A percentile compares a stretch with the other conserved stretches of the same genome.
phyloP scores from a whole-genome alignment of 2,329 filamentous ascomycete species.

The Ophiocordyceps camponoti-saundersi region DNA sequence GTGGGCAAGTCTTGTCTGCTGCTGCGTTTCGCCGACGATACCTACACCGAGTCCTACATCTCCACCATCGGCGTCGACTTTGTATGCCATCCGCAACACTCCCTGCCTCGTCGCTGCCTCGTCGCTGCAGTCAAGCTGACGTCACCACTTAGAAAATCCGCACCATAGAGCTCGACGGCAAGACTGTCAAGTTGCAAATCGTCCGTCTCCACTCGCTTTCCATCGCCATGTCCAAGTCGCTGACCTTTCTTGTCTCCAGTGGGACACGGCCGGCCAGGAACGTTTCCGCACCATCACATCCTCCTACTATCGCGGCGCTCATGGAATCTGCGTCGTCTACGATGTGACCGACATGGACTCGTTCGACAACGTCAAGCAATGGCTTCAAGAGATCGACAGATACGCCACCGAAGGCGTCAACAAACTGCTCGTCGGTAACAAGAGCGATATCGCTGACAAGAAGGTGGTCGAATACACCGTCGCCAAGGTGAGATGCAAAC shows the following conservation, averaged over 20 bases:
- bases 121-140: conserved; percentile 5
- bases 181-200: conserved; percentile 99
- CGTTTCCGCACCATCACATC: conserved; percentile 99
- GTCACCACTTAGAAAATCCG: conserved; percentile 76
- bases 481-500: conserved; percentile 61
- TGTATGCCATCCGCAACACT: conserved; percentile 35
- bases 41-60: conserved; percentile 99
- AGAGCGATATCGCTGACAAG: conserved; percentile 99
- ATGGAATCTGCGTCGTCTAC: conserved; percentile 99
- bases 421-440: conserved; percentile 98
- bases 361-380: conserved; percentile 99
- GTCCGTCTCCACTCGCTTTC: conserved; percentile 35
- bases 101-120: not conserved
- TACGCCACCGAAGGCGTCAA: conserved; percentile 99
- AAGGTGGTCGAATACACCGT: conserved; percentile 99
- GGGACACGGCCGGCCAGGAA: conserved; percentile 98
- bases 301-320: conserved; percentile 96
- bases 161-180: conserved; percentile 97
- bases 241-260: conserved; percentile 33
- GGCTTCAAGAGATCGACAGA: conserved; percentile 98
- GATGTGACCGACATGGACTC: conserved; percentile 99
- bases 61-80: conserved; percentile 99
- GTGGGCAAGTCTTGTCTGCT: conserved; percentile 99
- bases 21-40: conserved; percentile 94
- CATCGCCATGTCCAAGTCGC: not conserved